Percentiles rank a stretch among this genome's conserved stretches.
phyloP scores from a whole-genome alignment of 148 eudicot species.

The Nepenthes gracilis region DNA sequence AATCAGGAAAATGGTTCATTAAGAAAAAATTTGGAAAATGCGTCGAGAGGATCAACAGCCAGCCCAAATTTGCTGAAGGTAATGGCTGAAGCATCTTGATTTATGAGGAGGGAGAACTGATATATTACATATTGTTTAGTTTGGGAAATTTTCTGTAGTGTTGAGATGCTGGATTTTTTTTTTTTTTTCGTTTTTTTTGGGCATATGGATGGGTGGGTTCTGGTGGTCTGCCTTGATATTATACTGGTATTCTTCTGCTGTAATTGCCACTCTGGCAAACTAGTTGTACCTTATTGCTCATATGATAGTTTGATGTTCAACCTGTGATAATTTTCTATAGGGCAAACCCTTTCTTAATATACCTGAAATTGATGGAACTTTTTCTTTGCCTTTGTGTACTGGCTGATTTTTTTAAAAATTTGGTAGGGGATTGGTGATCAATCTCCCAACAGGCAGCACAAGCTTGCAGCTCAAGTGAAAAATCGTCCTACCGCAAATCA shows the following conservation, averaged over 20 bases:
- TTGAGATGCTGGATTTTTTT: neutral
- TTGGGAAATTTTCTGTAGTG: neutral
- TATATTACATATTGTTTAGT: neutral
- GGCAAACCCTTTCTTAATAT: too few species aligned
- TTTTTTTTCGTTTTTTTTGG: too few species aligned
- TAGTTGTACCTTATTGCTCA: too few species aligned
- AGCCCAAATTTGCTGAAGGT: slow-evolving; percentile 43
- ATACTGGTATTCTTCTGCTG: too few species aligned
- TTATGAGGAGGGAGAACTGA: neutral
- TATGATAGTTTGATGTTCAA: too few species aligned
- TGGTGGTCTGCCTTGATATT: too few species aligned
- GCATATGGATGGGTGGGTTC: too few species aligned
- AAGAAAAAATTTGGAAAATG: slow-evolving; percentile 46
- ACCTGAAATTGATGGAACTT: neutral
- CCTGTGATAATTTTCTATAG: too few species aligned
- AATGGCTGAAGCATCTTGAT: slow-evolving; percentile 10
- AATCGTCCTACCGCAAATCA: slow-evolving; percentile 44
- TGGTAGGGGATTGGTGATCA: slow-evolving; percentile 47
- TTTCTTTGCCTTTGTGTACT: neutral
- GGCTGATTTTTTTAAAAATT: neutral
- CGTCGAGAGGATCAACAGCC: slow-evolving; percentile 34
- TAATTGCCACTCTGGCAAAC: too few species aligned
- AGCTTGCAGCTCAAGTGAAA: slow-evolving; percentile 20
- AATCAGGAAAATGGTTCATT: slow-evolving; percentile 65
- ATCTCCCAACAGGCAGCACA: slow-evolving; percentile 46